Conservation (phyloP, 352 stramenopile species). For the Lagenidium sp. region DNA sequence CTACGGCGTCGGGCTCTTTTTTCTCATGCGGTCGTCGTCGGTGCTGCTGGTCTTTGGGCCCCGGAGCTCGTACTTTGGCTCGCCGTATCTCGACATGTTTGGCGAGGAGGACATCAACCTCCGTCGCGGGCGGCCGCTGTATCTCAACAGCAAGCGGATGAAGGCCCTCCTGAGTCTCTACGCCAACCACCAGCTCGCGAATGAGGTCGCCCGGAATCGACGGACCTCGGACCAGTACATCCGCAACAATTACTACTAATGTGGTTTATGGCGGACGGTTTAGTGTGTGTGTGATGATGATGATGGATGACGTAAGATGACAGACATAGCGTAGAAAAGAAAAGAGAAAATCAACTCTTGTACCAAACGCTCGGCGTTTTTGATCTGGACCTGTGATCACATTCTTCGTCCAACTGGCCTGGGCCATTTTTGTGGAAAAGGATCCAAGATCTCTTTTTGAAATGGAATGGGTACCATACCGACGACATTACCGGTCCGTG, state of each 20-base stretch:
- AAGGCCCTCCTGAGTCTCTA: constrained; percentile 60
- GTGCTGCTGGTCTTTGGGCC: constrained; percentile 68
- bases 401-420: too few relatives aligned
- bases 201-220: constrained; percentile 74
- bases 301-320: too few relatives aligned
- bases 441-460: too few relatives aligned
- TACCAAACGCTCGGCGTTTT: too few relatives aligned
- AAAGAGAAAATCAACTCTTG: too few relatives aligned
- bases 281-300: too few relatives aligned
- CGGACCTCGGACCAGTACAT: constrained; percentile 85
- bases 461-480: too few relatives aligned
- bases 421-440: too few relatives aligned
- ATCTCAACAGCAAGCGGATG: constrained; percentile 69
- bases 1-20: constrained; percentile 66
- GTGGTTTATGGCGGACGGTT: too few relatives aligned
- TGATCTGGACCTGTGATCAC: too few relatives aligned
- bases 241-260: constrained; percentile 79
- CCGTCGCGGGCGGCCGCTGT: constrained; percentile 59
- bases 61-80: constrained; percentile 77
- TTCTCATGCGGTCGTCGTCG: constrained; percentile 72
- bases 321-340: too few relatives aligned
- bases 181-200: constrained; percentile 69
- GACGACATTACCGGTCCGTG: too few relatives aligned
- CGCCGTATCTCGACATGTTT: constrained; percentile 84
- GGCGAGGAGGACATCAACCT: constrained; percentile 84